These are phyloP conservation scores for Anastatica hierochuntica DNA, from an alignment of 345 rosid genomes.

Conservation along the genomic window DNA sequence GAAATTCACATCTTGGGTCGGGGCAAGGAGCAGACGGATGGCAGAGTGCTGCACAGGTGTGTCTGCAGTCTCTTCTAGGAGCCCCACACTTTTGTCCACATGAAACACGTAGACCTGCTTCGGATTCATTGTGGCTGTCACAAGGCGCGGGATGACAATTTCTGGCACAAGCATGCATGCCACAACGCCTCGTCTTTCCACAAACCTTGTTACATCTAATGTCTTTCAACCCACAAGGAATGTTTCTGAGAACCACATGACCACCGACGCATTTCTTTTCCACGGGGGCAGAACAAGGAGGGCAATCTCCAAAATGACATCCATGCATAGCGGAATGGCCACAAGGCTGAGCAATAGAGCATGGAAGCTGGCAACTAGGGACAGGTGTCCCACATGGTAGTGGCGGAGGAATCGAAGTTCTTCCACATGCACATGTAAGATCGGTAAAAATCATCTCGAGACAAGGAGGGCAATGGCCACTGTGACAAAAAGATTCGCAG, in stretches of 20 bases:
- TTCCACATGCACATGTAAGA: constrained; percentile 89
- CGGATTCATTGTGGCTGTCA: constrained; percentile 35
- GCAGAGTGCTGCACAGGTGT: constrained; percentile 69
- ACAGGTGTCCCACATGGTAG: constrained; percentile 85
- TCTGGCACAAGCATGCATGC: constrained; percentile 87
- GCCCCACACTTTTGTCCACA: constrained; percentile 97
- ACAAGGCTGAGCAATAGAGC: constrained; percentile 69
- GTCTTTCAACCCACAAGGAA: constrained; percentile 91
- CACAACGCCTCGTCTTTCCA: constrained; percentile 91
- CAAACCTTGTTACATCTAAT: constrained; percentile 87
- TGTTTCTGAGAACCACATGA: constrained; percentile 86
- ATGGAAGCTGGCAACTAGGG: constrained; percentile 81
- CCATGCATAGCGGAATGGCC: constrained; percentile 88
- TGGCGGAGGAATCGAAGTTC: constrained; percentile 91
- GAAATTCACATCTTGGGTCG: constrained; percentile 65
- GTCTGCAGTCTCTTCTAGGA: constrained; percentile 87
- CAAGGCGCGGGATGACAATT: constrained; percentile 77
- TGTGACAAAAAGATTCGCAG: constrained; percentile 82
- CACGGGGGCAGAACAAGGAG: constrained; percentile 83
- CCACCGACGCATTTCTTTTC: constrained; percentile 93
- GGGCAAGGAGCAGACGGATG: constrained; percentile 86
- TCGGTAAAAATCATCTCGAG: constrained; percentile 80
- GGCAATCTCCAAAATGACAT: constrained; percentile 97
- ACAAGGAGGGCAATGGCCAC: constrained; percentile 96
- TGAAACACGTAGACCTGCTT: constrained; percentile 41